Base-by-base conservation (phyloP, 2,329 filamentous ascomycete species). In the Penicillium italicum region DNA sequence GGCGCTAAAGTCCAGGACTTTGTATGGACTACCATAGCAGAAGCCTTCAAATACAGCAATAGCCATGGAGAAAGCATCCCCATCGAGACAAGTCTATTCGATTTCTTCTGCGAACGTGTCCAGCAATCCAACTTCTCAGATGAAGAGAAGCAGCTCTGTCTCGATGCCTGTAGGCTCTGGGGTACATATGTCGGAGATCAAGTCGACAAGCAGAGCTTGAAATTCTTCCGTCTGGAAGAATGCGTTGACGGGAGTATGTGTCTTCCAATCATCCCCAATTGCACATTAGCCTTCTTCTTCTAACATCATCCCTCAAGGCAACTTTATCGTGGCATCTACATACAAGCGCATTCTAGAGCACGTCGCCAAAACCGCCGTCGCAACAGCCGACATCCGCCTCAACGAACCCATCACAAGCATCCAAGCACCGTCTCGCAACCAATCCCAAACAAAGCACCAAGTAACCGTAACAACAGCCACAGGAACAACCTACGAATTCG, bases 191-290 rank as follows among this genome's bases (percentile, higher is more conserved):
- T 87, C 9, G 85, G 85, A 7, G 82, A 82, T 56, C 76, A 81
- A 0, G 75, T 85, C 30, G 79, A 82, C 61, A 77, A 72, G 42
- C 85, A 87, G 66, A 86, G 82, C 63, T 68, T 88, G 58, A 83
- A 80, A 63, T 87, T 83, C 68, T 86, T 86, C 65, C 85, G 82
- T 75, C 72, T 88, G 28, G 85, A 88, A 65, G 84, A 87, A 66
- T 86, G 83, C 55, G 82, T 87, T 46, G 84, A 86, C 62, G 85
- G 85, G 18, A 76, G 79, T 77, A 38, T 11, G 31, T 26, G n/a
- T 20, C 20, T 36, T 40, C 6, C 22, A 16, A 11, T 16, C 8
- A 20, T 10, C 28, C 28, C 28, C 2, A 2, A 4, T 14, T 20
- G 2, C 12, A 45, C 7, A 33, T 5, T 8, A 22, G 26, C 31